These are phyloP conservation scores for Xylaria castorea DNA, from an alignment of 495 filamentous ascomycete species.

Conservation along the genomic window DNA sequence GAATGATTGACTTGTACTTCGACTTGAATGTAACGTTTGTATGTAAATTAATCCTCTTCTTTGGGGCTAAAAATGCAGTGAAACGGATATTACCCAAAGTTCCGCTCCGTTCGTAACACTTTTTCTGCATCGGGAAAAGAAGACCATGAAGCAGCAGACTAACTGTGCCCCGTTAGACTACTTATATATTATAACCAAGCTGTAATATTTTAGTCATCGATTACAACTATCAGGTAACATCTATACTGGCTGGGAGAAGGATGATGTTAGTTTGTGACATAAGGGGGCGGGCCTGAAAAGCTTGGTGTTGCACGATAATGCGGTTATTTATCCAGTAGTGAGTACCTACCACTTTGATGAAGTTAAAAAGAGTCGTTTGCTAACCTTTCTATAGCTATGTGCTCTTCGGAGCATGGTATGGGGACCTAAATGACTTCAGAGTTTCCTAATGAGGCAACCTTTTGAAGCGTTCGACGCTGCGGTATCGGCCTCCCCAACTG, in stretches of 20 bases:
- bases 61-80: too few relatives aligned
- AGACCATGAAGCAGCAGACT: too few relatives aligned
- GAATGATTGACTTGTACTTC: neutral
- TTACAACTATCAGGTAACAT: too few relatives aligned
- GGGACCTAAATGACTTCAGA: neutral
- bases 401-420: neutral
- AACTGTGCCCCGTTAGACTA: too few relatives aligned
- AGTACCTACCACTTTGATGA: neutral
- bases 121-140: too few relatives aligned
- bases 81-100: too few relatives aligned
- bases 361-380: neutral
- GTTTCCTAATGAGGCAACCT: slow-evolving; percentile 15
- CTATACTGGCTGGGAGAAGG: neutral
- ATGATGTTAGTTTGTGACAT: neutral
- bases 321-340: neutral
- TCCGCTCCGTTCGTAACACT: too few relatives aligned
- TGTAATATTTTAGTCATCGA: too few relatives aligned
- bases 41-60: neutral
- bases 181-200: too few relatives aligned
- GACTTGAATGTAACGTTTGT: neutral
- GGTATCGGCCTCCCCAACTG: slow-evolving; percentile 14
- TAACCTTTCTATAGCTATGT: neutral
- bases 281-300: neutral
- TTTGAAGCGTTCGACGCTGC: neutral
- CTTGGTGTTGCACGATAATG: neutral